Conservation (phyloP, 2,329 filamentous ascomycete species). For the Fusarium brachygibbosum region DNA sequence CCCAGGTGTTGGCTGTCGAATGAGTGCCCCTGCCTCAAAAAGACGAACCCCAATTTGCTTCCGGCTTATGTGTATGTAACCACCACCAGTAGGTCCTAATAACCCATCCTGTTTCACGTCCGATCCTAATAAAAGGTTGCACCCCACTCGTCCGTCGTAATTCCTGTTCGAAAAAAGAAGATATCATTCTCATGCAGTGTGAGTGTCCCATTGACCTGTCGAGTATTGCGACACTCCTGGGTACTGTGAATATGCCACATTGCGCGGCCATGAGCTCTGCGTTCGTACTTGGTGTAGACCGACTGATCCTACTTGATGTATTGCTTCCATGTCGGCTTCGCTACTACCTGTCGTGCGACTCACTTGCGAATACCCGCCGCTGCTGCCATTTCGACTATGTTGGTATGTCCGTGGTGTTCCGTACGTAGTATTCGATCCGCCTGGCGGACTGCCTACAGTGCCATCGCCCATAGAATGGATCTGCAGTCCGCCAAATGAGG, state of each 20-base stretch:
- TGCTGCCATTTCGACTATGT: constrained; percentile 53
- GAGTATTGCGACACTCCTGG: constrained; percentile 37
- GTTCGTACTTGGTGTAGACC: constrained; percentile 41
- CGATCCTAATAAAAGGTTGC: constrained; percentile 20
- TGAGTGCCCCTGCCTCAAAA: constrained; percentile 29
- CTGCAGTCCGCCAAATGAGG: constrained; percentile 45
- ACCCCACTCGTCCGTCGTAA: constrained; percentile 19
- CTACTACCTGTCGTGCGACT: constrained; percentile 53
- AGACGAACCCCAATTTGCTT: constrained; percentile 33
- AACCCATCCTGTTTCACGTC: constrained; percentile 27
- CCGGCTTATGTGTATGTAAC: constrained; percentile 17
- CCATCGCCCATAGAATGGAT: constrained; percentile 34
- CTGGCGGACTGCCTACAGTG: constrained; percentile 16
- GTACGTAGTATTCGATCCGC: constrained; percentile 50
- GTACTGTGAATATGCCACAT: constrained; percentile 40
- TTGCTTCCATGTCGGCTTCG: constrained; percentile 46
- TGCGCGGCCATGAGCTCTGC: constrained; percentile 42
- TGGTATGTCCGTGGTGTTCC: constrained; percentile 48
- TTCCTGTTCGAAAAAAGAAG: constrained; percentile 6
- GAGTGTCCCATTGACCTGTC: constrained; percentile 35
- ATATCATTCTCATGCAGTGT: constrained; percentile 14
- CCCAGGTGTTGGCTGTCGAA: constrained; percentile 7
- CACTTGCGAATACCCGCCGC: constrained; percentile 54
- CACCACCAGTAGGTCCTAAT: constrained; percentile 10
- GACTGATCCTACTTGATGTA: constrained; percentile 41